Conservation (phyloP, 306 rosid species). For the Senna siamea region DNA sequence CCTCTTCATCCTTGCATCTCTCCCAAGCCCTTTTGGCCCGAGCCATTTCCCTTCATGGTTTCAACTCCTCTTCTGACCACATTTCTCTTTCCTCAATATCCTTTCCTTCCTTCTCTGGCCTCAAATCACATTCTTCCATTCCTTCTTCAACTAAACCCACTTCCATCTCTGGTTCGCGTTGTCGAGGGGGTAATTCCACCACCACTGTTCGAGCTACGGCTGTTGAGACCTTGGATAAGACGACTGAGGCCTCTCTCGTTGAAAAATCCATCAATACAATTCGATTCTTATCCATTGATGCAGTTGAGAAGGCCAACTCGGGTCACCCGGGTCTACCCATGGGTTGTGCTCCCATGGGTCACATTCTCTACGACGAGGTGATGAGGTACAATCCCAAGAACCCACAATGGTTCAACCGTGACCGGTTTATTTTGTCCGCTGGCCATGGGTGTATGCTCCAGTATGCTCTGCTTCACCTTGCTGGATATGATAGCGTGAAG, state of each 20-base stretch:
- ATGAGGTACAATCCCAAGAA: slow-evolving; percentile 97
- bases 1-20: slow-evolving; percentile 73
- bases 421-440: slow-evolving; percentile 87
- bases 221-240: slow-evolving; percentile 75
- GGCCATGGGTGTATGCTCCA: slow-evolving; percentile 99
- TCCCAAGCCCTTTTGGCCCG: slow-evolving; percentile 83
- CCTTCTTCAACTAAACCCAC: slow-evolving; percentile 32
- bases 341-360: slow-evolving; percentile 99
- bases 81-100: slow-evolving; percentile 46
- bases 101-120: slow-evolving; percentile 78
- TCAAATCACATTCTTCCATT: slow-evolving; percentile 50
- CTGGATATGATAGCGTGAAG: slow-evolving; percentile 64
- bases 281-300: slow-evolving; percentile 86
- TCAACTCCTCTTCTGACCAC: slow-evolving; percentile 65
- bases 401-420: slow-evolving; percentile 93
- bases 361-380: slow-evolving; percentile 85
- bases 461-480: slow-evolving; percentile 69
- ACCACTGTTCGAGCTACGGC: slow-evolving; percentile 60
- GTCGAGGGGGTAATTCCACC: slow-evolving; percentile 35
- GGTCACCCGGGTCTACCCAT: slow-evolving; percentile 99
- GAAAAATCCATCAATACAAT: slow-evolving; percentile 94
- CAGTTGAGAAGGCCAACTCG: slow-evolving; percentile 96
- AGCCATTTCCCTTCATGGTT: slow-evolving; percentile 65
- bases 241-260: slow-evolving; percentile 73
- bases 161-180: slow-evolving; percentile 11